Evolutionary conservation across 2,329 filamentous ascomycete species (phyloP), one percentile per base, ranked within the genome.

Genomic region (Aspergillus bombycis): DNA sequence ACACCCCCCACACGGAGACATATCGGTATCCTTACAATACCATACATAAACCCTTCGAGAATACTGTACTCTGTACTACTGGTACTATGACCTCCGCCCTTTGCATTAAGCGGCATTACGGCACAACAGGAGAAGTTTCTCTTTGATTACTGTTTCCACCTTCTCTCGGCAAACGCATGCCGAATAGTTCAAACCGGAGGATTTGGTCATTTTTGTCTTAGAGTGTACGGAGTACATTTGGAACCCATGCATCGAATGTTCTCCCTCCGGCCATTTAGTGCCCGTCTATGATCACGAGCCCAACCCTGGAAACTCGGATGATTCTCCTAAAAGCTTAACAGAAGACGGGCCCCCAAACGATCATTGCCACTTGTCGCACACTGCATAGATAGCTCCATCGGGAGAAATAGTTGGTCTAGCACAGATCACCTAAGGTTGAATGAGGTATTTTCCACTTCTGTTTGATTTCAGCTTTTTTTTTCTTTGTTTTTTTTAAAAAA

Each of bases 101-200:
- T 21, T 55, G 58, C 62, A 64, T 61, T 61, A 56, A 28, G 30
- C 60, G 63, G 60, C 52, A 65, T 62, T 57, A 62, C 60, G 60
- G 63, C 63, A 65, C 48, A 52, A 32, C 48, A 34, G 28, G 26
- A 48, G 21, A 11, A 30, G 26, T n/a, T 52, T 32, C 48, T 52
- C 28, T 52, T 32, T 52, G 48, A 52, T 52, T 28, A 52, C 26
- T 11, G 16, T n/a, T 41, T 58, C 21, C 45, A 32, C 48, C 14
- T 50, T 45, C 54, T 55, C 43, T 65, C 67, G 67, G 67, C 67
- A 69, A 58, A 58, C 23, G 26, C 55, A 65, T 67, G 61, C 67
- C 67, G 67, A 65, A 58, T 38, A 36, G 50, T 4, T 43, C 21
- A 23, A 45, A 36, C 36, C 61, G 56, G 61, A 62, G 36, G 34